Percentiles rank a stretch among this genome's conserved stretches.
These are phyloP conservation scores for Boehmeria nivea DNA, from an alignment of 306 rosid genomes.

Conservation along the genomic window DNA sequence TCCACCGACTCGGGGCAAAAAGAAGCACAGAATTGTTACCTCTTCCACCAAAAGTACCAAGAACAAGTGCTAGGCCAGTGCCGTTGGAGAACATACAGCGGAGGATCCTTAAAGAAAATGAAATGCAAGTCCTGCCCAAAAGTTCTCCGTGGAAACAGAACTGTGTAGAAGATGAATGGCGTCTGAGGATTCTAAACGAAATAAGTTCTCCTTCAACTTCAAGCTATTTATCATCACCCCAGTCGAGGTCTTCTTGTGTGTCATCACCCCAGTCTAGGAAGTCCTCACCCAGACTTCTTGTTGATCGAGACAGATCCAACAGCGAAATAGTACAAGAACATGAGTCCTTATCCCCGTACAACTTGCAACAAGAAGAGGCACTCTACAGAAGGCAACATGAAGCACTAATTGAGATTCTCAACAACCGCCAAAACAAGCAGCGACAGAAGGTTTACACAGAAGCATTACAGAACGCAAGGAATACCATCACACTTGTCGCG, in stretches of 20 bases:
- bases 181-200: too few relatives aligned
- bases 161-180: too few relatives aligned
- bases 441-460: slow-evolving; percentile 44
- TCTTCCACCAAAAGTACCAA: slow-evolving; percentile 22
- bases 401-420: slow-evolving; percentile 7
- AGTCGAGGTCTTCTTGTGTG: slow-evolving; percentile 14
- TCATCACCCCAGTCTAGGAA: slow-evolving; percentile 26
- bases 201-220: slow-evolving; percentile 19
- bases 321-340: slow-evolving; percentile 6
- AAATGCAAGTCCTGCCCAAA: slow-evolving; percentile 9
- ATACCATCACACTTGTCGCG: slow-evolving; percentile 57
- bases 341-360: slow-evolving; percentile 20
- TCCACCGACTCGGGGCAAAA: slow-evolving; percentile 43
- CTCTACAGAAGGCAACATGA: slow-evolving; percentile 22
- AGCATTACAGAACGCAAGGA: slow-evolving; percentile 66
- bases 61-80: too few relatives aligned
- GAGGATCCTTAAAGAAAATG: slow-evolving; percentile 8
- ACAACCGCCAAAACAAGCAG: slow-evolving; percentile 15
- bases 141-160: too few relatives aligned
- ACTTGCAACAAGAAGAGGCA: slow-evolving; percentile 19
- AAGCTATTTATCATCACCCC: slow-evolving; percentile 15
- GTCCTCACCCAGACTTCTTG: slow-evolving; percentile 27
- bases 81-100: slow-evolving; percentile 7
- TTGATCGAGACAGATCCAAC: too few relatives aligned
- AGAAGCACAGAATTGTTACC: slow-evolving; percentile 35